Evolutionary conservation across 2,329 filamentous ascomycete genomes (phyloP).

Genomic region (Aspergillus brunneoviolaceus): DNA sequence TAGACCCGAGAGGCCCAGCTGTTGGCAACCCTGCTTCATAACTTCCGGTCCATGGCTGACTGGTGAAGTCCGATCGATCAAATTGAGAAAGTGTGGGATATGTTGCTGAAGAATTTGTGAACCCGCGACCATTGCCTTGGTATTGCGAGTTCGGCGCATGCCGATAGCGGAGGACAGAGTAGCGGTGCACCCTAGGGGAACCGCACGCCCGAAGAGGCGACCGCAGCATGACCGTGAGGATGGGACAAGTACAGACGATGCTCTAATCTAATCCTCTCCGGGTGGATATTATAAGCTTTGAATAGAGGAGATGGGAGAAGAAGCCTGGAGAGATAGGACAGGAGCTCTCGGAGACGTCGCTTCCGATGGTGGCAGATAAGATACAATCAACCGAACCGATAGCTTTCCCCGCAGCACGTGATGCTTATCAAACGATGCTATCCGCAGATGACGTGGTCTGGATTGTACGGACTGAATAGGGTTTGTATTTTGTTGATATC

Average conservation of each 20-base stretch:
- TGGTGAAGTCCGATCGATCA: constrained; percentile 62
- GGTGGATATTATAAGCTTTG: background rate
- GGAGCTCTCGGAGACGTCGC: constrained; percentile 3
- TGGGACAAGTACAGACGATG: background rate
- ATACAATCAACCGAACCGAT: constrained; percentile 11
- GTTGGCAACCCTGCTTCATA: constrained; percentile 65
- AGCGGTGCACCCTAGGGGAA: constrained; percentile 22
- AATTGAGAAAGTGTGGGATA: constrained; percentile 51
- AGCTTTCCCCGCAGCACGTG: constrained; percentile 30
- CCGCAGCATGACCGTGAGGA: constrained; percentile 32
- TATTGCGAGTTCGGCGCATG: constrained; percentile 13
- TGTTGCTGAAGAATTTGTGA: constrained; percentile 33
- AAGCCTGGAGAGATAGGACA: background rate
- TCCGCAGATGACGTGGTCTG: constrained; percentile 10
- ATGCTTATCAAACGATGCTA: constrained; percentile 18
- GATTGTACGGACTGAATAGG: background rate
- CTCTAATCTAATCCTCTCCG: background rate
- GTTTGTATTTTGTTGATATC: too few species aligned
- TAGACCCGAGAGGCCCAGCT: constrained; percentile 61
- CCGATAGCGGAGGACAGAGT: constrained; percentile 25
- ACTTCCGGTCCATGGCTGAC: constrained; percentile 60
- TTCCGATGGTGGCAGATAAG: constrained; percentile 18
- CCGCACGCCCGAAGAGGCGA: constrained; percentile 29
- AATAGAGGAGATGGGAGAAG: background rate
- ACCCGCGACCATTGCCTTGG: constrained; percentile 15